Conservation (phyloP, 2,329 filamentous ascomycete species). For the Fusarium mundagurra region DNA sequence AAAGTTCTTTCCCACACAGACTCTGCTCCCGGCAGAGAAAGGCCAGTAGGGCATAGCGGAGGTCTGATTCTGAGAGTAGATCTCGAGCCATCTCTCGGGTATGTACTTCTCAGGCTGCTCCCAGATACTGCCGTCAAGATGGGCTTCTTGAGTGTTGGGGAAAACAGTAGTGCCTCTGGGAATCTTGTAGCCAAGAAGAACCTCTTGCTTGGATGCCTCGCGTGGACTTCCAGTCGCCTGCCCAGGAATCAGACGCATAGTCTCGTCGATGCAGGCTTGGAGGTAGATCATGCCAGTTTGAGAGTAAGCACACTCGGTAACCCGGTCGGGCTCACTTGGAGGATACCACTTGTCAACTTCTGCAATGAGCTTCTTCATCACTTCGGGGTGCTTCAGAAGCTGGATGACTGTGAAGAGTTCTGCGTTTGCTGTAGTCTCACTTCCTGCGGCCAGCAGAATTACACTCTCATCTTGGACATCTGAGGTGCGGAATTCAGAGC, state of each 20-base stretch:
- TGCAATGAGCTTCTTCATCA: neutral
- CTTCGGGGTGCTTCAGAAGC: neutral
- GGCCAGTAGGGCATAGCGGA: neutral
- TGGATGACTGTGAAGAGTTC: conserved; percentile 1
- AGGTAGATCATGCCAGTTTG: conserved; percentile 1
- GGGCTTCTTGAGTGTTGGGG: neutral
- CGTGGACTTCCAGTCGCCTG: neutral
- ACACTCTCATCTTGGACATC: conserved; percentile 2
- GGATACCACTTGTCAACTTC: conserved; percentile 8
- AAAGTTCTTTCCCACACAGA: neutral
- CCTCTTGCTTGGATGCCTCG: neutral
- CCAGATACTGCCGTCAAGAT: neutral
- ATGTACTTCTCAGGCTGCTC: neutral
- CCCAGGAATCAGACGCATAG: neutral
- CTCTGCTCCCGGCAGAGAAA: neutral
- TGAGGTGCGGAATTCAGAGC: neutral
- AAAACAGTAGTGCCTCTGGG: neutral
- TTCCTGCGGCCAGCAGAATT: neutral
- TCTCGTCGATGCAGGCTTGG: neutral
- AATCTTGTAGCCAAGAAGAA: neutral
- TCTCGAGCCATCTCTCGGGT: neutral
- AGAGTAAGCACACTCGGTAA: neutral
- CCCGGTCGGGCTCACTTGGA: neutral
- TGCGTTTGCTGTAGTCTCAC: neutral
- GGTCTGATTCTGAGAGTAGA: neutral